Evolutionary conservation across 306 rosid species (phyloP).

Genomic region (Prunus campanulata): DNA sequence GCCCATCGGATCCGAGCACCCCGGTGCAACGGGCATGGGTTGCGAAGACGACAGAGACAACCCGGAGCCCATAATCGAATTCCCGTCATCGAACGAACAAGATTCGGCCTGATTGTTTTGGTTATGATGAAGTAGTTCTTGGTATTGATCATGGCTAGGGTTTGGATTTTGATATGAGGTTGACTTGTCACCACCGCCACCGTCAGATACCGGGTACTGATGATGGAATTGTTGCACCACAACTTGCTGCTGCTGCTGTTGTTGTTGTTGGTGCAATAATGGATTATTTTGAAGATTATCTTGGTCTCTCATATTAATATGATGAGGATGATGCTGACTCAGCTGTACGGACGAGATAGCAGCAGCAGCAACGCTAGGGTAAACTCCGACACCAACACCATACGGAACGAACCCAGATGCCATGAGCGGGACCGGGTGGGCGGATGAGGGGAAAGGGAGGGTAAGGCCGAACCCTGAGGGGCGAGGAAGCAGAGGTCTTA

Average conservation of each 20-base stretch:
- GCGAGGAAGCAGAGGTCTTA: constrained; percentile 75
- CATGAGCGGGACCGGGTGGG: constrained; percentile 24
- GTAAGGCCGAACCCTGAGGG: constrained; percentile 41
- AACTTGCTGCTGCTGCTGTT: neutral
- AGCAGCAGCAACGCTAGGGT: neutral
- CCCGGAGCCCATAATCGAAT: constrained; percentile 29
- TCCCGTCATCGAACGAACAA: constrained; percentile 23
- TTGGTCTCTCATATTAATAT: neutral
- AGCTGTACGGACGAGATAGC: neutral
- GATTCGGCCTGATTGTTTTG: constrained; percentile 11
- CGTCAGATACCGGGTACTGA: constrained; percentile 4
- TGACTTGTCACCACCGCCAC: constrained; percentile 5
- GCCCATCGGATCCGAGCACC: constrained; percentile 42
- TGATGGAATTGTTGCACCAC: neutral
- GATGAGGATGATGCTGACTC: neutral
- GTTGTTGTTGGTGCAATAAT: neutral
- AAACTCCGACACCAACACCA: neutral
- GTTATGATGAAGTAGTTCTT: neutral
- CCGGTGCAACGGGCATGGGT: constrained; percentile 25
- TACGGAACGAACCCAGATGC: constrained; percentile 28
- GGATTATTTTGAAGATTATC: neutral
- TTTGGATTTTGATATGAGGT: constrained; percentile 29
- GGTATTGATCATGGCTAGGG: constrained; percentile 16
- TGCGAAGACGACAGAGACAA: constrained; percentile 20
- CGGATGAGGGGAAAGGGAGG: constrained; percentile 24